A percentile compares a stretch with the other conserved stretches of the same genome.
These are phyloP conservation scores for Williopsis jadinii DNA, from an alignment of 1,139 yeast genomes.

Conservation along the genomic window DNA sequence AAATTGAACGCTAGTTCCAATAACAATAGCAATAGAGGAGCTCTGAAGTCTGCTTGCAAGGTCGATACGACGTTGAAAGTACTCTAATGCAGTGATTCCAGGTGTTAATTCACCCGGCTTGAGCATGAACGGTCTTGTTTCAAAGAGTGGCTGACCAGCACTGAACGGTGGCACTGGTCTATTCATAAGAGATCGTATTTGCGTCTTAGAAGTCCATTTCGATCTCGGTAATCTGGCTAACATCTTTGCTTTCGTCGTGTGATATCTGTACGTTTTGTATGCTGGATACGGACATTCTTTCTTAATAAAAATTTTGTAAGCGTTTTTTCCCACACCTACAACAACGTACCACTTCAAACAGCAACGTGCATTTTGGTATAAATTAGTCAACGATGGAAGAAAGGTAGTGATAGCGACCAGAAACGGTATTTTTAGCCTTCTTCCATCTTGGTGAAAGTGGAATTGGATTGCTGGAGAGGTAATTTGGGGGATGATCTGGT, in stretches of 20 bases:
- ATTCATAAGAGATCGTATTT: slow-evolving; percentile 4
- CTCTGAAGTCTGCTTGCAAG: slow-evolving; percentile 54
- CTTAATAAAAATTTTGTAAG: no score
- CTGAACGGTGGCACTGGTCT: slow-evolving; percentile 20
- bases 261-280: no score
- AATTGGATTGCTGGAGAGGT: slow-evolving; percentile 15
- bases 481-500: background rate
- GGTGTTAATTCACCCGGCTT: slow-evolving; percentile 79
- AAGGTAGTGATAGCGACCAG: background rate
- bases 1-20: slow-evolving; percentile 66
- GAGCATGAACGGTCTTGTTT: slow-evolving; percentile 74
- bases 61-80: slow-evolving; percentile 58
- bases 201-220: background rate
- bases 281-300: no score
- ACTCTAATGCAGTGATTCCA: slow-evolving; percentile 79
- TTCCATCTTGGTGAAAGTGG: slow-evolving; percentile 10
- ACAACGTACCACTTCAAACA: no score
- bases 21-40: slow-evolving; percentile 63
- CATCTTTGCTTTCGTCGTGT: background rate
- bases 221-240: background rate
- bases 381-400: no score
- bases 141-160: slow-evolving; percentile 83
- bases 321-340: no score
- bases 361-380: no score
- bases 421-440: slow-evolving; percentile 8